phyloP scores from a whole-genome alignment of 495 filamentous ascomycete species.

The Penicillium daleae region DNA sequence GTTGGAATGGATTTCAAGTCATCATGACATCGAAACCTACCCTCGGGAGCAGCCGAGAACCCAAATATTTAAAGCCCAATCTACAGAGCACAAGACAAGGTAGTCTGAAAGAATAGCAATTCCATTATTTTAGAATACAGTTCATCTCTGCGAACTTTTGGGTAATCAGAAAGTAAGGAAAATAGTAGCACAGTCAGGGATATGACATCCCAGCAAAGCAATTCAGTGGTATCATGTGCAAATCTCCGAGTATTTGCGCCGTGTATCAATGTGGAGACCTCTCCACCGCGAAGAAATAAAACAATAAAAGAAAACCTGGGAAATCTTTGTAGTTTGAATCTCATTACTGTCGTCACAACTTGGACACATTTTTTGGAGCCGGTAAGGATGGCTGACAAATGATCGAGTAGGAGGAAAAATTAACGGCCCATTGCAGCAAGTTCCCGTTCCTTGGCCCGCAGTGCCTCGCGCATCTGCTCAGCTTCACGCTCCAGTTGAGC shows the following conservation, averaged over 20 bases:
- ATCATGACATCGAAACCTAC: constrained; percentile 31
- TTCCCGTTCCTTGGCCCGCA: constrained; percentile 78
- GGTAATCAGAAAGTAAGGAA: constrained; percentile 6
- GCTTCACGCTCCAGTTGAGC: constrained; percentile 72
- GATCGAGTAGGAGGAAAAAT: constrained; percentile 2
- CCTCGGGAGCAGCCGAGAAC: constrained; percentile 4
- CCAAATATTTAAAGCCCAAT: not conserved
- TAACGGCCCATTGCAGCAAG: constrained; percentile 64
- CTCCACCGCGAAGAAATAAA: constrained; percentile 13
- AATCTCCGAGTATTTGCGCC: constrained; percentile 29
- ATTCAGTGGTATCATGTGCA: constrained; percentile 36
- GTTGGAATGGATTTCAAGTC: constrained; percentile 10
- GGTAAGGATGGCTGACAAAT: not conserved
- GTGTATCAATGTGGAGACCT: constrained; percentile 24
- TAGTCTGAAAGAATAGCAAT: constrained; percentile 8
- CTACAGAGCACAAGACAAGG: not conserved
- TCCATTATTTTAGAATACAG: constrained; percentile 29
- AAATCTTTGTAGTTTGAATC: constrained; percentile 17
- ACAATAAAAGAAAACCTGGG: not conserved
- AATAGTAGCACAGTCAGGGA: constrained; percentile 27
- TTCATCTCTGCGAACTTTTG: constrained; percentile 25
- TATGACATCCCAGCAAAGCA: constrained; percentile 23
- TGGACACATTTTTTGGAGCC: constrained; percentile 8
- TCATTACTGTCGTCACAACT: constrained; percentile 32
- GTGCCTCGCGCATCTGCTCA: constrained; percentile 73